These are phyloP conservation scores for Solidago caesia DNA, from an alignment of 129 eudicot species.

Conservation along the genomic window DNA sequence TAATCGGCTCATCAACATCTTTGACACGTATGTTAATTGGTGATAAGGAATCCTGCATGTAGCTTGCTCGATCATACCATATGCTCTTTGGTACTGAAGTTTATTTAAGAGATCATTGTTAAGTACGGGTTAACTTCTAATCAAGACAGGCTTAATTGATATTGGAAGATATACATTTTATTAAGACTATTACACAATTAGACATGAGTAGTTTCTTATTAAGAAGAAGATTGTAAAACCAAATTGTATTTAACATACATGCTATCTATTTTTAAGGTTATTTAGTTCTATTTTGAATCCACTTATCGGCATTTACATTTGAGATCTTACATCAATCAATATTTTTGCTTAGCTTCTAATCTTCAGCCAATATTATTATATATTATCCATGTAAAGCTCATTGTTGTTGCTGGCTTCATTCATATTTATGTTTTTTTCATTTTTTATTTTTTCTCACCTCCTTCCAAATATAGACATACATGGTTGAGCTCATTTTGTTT, in stretches of 20 bases:
- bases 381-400: conserved; percentile 12
- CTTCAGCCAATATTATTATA: not conserved
- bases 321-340: conserved; percentile 11
- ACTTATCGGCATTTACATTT: conserved; percentile 21
- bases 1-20: conserved; percentile 25
- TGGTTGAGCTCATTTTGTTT: not conserved
- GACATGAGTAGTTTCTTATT: too few relatives aligned
- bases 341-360: conserved; percentile 9
- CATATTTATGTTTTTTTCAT: not conserved
- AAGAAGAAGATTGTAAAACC: too few relatives aligned
- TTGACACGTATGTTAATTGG: conserved; percentile 28
- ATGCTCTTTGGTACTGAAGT: conserved; percentile 12
- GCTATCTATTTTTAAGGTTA: conserved; percentile 13
- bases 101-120: not conserved
- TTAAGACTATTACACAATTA: not conserved
- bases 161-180: not conserved
- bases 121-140: not conserved
- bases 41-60: conserved; percentile 25
- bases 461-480: not conserved
- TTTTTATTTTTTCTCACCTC: too few relatives aligned
- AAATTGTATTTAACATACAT: not conserved
- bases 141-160: conserved; percentile 9
- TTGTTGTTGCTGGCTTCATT: conserved; percentile 3
- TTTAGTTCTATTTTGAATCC: not conserved
- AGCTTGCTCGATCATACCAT: conserved; percentile 6